phyloP scores from a whole-genome alignment of 768 basidiomycete genomes.

The Gloeostereum incarnatum region DNA sequence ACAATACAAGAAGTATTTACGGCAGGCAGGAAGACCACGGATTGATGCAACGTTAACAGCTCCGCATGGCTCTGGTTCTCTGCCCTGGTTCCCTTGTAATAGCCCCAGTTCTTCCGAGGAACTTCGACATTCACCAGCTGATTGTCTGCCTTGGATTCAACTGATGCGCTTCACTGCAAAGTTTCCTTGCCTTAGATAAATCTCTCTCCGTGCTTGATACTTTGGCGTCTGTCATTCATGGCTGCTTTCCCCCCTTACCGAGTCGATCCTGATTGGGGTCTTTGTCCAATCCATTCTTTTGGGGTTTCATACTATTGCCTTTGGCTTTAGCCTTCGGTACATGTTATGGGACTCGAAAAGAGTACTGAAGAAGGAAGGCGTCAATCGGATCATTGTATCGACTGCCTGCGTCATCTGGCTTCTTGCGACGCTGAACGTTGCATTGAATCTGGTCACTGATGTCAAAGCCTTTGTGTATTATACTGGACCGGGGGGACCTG shows the following conservation, averaged over 20 bases:
- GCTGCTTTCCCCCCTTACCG: background rate
- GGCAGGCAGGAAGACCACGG: no score
- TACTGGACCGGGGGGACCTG: constrained; percentile 6
- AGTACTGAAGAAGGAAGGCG: background rate
- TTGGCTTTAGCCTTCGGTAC: background rate
- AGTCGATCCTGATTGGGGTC: background rate
- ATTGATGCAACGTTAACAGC: no score
- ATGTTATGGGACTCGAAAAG: background rate
- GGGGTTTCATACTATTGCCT: background rate
- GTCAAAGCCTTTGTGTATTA: constrained; percentile 9
- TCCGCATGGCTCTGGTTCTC: no score
- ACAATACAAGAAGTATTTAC: no score
- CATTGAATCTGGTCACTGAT: background rate
- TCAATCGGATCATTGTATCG: background rate
- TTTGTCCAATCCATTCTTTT: background rate
- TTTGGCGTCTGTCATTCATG: no score
- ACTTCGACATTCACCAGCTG: no score
- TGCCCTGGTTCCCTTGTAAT: no score
- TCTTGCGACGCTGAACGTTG: background rate
- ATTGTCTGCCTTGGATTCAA: no score
- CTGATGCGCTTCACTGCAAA: no score
- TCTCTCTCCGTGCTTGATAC: no score
- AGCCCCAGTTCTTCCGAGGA: no score
- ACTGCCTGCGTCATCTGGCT: background rate
- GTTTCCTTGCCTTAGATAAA: no score